Conservation (phyloP, 345 rosid species). For the Geranium brycei region DNA sequence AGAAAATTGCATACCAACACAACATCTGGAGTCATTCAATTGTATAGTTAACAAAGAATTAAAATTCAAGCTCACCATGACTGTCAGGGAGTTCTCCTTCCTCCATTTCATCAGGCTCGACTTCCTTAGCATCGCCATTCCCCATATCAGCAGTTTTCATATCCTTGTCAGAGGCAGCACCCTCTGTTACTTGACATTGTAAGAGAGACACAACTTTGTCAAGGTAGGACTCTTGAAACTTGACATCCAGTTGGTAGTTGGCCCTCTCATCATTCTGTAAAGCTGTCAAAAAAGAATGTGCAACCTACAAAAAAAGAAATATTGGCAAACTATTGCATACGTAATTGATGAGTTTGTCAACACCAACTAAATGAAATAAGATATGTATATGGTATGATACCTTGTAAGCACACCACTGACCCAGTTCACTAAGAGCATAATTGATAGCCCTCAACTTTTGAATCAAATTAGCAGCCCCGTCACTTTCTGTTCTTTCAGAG, state of each 20-base stretch:
- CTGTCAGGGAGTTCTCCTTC: conserved; percentile 96
- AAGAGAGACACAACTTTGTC: conserved; percentile 63
- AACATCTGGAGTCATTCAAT: neutral
- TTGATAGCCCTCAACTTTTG: conserved; percentile 91
- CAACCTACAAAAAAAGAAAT: conserved; percentile 43
- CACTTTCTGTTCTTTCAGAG: conserved; percentile 94
- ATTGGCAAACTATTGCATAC: conserved; percentile 1
- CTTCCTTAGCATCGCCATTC: conserved; percentile 20
- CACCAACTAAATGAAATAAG: neutral
- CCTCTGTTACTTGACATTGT: conserved; percentile 80
- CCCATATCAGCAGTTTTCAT: conserved; percentile 24
- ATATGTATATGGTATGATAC: conserved; percentile 22
- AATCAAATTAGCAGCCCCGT: conserved; percentile 90
- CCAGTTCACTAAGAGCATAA: conserved; percentile 85
- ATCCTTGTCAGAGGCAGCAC: conserved; percentile 64
- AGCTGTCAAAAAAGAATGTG: conserved; percentile 81
- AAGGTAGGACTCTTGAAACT: conserved; percentile 88
- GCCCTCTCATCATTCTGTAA: conserved; percentile 88
- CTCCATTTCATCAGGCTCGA: conserved; percentile 57
- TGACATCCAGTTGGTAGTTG: conserved; percentile 82
- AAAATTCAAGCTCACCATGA: conserved; percentile 42
- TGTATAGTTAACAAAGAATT: neutral
- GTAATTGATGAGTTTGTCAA: neutral
- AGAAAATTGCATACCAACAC: neutral
- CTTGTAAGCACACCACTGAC: conserved; percentile 99